phyloP scores from a whole-genome alignment of 805 yeast species.

The Teunomyces gatunensis region DNA sequence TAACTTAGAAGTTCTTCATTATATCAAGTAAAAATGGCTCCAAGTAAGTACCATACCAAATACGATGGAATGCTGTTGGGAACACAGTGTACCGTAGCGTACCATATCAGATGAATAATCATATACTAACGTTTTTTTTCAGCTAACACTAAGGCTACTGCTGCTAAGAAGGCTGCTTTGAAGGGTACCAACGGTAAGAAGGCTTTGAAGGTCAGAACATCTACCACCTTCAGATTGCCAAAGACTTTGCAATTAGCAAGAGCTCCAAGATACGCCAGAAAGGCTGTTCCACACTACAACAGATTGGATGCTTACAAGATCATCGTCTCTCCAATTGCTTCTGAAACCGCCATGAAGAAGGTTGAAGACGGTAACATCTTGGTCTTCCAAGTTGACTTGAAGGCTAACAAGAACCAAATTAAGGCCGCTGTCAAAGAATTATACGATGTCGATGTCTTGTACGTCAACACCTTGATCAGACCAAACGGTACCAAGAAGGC shows the following conservation, averaged over 20 bases:
- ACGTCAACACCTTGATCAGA: conserved; percentile 95
- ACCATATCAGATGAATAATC: neutral
- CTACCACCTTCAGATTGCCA: conserved; percentile 95
- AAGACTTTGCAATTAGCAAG: conserved; percentile 93
- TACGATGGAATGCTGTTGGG: neutral
- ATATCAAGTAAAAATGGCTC: conserved; percentile 22
- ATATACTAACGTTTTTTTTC: conserved; percentile 23
- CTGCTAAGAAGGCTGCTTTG: conserved; percentile 98
- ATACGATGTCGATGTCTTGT: conserved; percentile 90
- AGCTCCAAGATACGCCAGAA: conserved; percentile 91
- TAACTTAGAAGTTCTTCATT: conserved; percentile 6
- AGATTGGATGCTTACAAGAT: conserved; percentile 96
- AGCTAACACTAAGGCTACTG: conserved; percentile 78
- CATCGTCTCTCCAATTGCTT: conserved; percentile 90
- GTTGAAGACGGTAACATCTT: conserved; percentile 99
- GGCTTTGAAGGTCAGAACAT: conserved; percentile 89
- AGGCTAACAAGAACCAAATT: conserved; percentile 98
- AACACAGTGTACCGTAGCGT: neutral
- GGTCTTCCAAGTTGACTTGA: conserved; percentile 96
- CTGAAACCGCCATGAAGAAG: conserved; percentile 99
- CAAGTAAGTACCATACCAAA: conserved; percentile 15
- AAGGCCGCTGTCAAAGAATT: conserved; percentile 97
- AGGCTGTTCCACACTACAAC: conserved; percentile 95
- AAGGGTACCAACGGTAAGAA: conserved; percentile 94
- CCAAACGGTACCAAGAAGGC: conserved; percentile 99